Percentiles rank a stretch among this genome's conserved stretches.
These are phyloP conservation scores for Podospora conica DNA, from an alignment of 495 filamentous ascomycete genomes.

Conservation along the genomic window DNA sequence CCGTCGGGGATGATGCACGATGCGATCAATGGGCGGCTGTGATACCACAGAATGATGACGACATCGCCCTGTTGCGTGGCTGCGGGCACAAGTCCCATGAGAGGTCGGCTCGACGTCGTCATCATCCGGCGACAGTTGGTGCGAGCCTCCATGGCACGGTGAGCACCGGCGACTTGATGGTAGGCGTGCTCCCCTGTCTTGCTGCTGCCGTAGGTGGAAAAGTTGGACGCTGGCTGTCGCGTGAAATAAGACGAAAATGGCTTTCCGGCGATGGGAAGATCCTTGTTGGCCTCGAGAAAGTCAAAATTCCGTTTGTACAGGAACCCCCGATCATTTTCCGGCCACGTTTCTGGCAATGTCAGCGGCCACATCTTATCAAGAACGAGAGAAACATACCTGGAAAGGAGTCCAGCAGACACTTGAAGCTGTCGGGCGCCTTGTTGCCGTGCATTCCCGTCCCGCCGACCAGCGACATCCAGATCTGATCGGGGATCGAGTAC, in stretches of 20 bases:
- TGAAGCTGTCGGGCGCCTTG: not conserved
- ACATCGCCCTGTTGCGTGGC: not conserved
- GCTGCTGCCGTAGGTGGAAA: not conserved
- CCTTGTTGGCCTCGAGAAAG: not conserved
- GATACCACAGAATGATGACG: not conserved
- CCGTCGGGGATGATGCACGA: not conserved
- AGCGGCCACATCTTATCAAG: not conserved
- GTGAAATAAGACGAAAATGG: not conserved
- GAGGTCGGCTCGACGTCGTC: not conserved
- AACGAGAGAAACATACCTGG: not conserved
- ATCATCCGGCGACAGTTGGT: not conserved
- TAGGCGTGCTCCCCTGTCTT: not conserved
- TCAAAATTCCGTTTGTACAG: not conserved
- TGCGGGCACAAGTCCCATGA: not conserved
- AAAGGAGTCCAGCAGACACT: not conserved
- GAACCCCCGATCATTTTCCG: not conserved
- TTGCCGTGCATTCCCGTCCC: not conserved
- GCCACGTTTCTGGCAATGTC: not conserved
- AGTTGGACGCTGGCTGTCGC: not conserved
- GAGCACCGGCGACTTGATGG: not conserved
- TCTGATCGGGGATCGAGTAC: not conserved
- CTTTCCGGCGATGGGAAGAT: not conserved
- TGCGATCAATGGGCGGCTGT: not conserved
- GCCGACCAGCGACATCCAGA: not conserved
- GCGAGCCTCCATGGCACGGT: slow-evolving; percentile 3